Conservation (phyloP, 106 monocot genomes). For the Allium sativum region DNA sequence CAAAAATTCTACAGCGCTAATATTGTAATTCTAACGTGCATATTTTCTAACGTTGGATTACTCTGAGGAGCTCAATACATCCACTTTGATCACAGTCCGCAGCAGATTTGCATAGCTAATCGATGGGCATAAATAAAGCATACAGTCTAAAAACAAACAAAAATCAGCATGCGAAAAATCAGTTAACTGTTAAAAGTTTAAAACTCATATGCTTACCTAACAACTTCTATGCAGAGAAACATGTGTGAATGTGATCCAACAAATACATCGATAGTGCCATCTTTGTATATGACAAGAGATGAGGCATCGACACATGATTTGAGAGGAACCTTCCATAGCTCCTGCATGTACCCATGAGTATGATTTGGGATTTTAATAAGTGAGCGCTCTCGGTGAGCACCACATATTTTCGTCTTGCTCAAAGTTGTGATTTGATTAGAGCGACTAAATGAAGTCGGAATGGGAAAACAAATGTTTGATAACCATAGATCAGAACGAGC, state of each 20-base stretch:
- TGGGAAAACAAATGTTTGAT: slow-evolving; percentile 12
- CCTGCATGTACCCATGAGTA: slow-evolving; percentile 26
- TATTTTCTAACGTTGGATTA: no score
- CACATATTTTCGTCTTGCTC: slow-evolving; percentile 1
- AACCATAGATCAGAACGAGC: slow-evolving; percentile 13
- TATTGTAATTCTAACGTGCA: no score
- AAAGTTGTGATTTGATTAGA: slow-evolving; percentile 35
- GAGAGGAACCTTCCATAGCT: slow-evolving; percentile 69
- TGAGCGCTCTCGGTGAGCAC: slow-evolving; percentile 3
- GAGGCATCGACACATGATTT: slow-evolving; percentile 93
- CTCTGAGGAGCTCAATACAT: no score
- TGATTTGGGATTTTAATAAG: slow-evolving; percentile 19
- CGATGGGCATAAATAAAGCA: no score
- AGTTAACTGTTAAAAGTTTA: no score
- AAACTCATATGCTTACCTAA: slow-evolving; percentile 22
- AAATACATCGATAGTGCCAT: slow-evolving; percentile 42
- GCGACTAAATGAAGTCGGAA: slow-evolving; percentile 43
- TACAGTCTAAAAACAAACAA: no score
- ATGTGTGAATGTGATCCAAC: slow-evolving; percentile 87
- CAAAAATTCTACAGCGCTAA: no score
- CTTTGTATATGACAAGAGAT: slow-evolving; percentile 55
- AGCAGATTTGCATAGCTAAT: no score
- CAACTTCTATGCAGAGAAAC: slow-evolving; percentile 65
- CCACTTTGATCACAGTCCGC: no score
- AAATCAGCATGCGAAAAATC: no score